Evolutionary conservation across 2,329 filamentous ascomycete genomes (phyloP).

Genomic region (Lecanicillium sp.): DNA sequence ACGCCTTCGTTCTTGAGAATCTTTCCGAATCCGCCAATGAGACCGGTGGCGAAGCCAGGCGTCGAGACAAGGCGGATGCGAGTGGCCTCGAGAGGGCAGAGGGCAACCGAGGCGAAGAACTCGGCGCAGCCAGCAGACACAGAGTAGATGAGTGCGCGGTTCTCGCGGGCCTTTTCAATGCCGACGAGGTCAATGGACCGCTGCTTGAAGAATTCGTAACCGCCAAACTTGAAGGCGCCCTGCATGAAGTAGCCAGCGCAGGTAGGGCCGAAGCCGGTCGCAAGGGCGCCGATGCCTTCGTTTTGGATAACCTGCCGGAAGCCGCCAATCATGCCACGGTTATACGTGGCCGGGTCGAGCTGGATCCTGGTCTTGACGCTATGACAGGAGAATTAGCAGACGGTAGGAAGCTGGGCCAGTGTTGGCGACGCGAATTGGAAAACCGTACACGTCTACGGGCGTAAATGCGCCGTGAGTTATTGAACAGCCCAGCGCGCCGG

Average conservation of each 20-base stretch:
- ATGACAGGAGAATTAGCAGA: slow-evolving; percentile 15
- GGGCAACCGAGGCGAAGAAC: slow-evolving; percentile 64
- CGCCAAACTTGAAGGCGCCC: slow-evolving; percentile 81
- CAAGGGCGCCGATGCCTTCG: slow-evolving; percentile 72
- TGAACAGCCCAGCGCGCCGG: slow-evolving; percentile 95
- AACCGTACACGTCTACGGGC: slow-evolving; percentile 98
- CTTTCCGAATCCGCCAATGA: slow-evolving; percentile 68
- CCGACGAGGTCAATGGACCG: slow-evolving; percentile 70
- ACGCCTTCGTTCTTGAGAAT: slow-evolving; percentile 70
- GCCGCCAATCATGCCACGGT: slow-evolving; percentile 72
- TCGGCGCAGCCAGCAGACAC: slow-evolving; percentile 54
- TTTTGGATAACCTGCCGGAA: slow-evolving; percentile 72
- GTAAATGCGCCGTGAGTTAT: slow-evolving; percentile 96
- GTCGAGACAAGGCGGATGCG: slow-evolving; percentile 82
- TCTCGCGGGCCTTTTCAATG: slow-evolving; percentile 63
- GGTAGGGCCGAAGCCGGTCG: slow-evolving; percentile 75
- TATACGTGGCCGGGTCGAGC: slow-evolving; percentile 77
- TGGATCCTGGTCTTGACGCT: slow-evolving; percentile 88
- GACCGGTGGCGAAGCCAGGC: slow-evolving; percentile 69
- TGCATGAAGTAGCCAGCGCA: slow-evolving; percentile 81
- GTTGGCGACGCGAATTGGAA: not conserved
- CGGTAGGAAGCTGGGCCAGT: no score
- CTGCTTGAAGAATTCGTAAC: slow-evolving; percentile 89
- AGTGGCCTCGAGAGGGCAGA: slow-evolving; percentile 80
- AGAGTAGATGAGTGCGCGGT: slow-evolving; percentile 70